A percentile compares a stretch with the other conserved stretches of the same genome.
Evolutionary conservation across 805 yeast genomes (phyloP).

Genomic region (Myxozyma udenii): DNA sequence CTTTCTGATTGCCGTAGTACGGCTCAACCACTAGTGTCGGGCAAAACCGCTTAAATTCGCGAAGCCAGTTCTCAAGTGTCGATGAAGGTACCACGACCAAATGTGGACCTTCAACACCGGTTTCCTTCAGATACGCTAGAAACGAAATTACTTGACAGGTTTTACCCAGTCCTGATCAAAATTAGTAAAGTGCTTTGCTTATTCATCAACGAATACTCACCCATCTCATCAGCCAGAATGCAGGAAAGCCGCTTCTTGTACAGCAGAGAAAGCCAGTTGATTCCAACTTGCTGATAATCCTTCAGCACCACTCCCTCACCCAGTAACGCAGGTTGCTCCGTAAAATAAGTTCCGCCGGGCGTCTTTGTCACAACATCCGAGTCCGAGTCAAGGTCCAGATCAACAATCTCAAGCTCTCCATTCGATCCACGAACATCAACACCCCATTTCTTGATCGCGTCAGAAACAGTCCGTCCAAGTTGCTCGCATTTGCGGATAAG

Average conservation of each 20-base stretch:
- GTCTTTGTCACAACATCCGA: conserved; percentile 12
- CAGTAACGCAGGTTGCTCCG: conserved; percentile 67
- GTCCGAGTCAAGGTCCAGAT: conserved; percentile 18
- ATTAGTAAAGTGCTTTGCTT: background rate
- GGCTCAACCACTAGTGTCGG: conserved; percentile 81
- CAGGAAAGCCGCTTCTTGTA: conserved; percentile 80
- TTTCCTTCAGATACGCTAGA: conserved; percentile 75
- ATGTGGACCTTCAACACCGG: conserved; percentile 74
- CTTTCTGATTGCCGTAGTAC: conserved; percentile 83
- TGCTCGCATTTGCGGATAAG: conserved; percentile 77
- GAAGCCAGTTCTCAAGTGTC: conserved; percentile 93
- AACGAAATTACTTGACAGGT: conserved; percentile 95
- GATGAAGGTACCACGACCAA: conserved; percentile 94
- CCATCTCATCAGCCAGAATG: conserved; percentile 98
- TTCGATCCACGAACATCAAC: conserved; percentile 61
- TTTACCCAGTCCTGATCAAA: conserved; percentile 60
- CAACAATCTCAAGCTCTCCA: conserved; percentile 60
- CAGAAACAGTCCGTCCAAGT: conserved; percentile 66
- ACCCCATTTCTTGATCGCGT: conserved; percentile 83
- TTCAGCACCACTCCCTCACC: conserved; percentile 66
- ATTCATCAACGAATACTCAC: conserved; percentile 35
- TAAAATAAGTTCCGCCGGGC: conserved; percentile 44
- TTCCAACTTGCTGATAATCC: conserved; percentile 93
- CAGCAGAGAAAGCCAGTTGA: conserved; percentile 84
- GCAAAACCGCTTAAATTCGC: conserved; percentile 88